Evolutionary conservation across 129 eudicot species (phyloP).

Genomic region (Logfia minima): DNA sequence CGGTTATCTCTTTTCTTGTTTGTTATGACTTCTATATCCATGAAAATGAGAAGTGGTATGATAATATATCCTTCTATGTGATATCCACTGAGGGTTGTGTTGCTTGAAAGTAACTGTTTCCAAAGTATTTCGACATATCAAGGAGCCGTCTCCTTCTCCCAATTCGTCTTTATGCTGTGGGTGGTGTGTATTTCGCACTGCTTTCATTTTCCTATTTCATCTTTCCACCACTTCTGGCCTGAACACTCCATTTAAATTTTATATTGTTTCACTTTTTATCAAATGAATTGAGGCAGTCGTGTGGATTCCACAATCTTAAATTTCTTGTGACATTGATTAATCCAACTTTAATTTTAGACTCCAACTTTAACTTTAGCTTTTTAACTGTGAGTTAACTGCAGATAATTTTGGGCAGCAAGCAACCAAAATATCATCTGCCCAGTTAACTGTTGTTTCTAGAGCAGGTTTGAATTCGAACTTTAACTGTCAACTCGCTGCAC

Average conservation of each 20-base stretch:
- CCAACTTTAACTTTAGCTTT: not conserved
- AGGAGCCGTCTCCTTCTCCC: conserved; percentile 15
- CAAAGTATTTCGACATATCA: not conserved
- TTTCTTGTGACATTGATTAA: not conserved
- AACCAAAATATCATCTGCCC: not conserved
- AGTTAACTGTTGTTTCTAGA: not conserved
- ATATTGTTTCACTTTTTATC: not conserved
- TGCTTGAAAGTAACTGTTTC: not conserved
- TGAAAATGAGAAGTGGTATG: not conserved
- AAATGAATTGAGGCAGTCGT: not conserved
- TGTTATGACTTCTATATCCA: not conserved
- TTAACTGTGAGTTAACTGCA: not conserved
- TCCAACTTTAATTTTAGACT: conserved; percentile 29
- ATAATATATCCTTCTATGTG: conserved; percentile 2
- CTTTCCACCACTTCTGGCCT: not conserved
- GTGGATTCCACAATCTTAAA: conserved; percentile 17
- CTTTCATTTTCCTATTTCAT: not conserved
- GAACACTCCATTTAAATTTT: not conserved
- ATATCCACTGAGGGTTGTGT: not conserved
- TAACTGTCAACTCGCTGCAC: not conserved
- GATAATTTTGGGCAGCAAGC: conserved; percentile 17
- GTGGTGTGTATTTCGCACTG: not conserved
- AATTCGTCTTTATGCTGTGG: not conserved
- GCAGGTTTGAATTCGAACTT: conserved; percentile 11
- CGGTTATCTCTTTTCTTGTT: not conserved